Evolutionary conservation across 257 asterid species (phyloP).

Genomic region (Asclepias syriaca): DNA sequence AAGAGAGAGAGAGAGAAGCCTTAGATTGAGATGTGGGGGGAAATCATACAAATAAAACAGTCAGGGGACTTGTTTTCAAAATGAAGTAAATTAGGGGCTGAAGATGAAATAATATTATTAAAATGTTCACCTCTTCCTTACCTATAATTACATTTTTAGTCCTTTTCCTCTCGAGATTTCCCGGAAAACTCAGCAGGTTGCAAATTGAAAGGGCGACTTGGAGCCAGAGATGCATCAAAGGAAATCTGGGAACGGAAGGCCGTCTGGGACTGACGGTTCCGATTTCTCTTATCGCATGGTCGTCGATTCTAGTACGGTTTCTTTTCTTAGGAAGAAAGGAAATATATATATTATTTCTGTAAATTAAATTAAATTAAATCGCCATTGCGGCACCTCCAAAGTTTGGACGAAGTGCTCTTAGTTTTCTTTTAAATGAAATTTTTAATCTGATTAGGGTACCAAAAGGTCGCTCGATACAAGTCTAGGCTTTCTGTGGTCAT

Average conservation of each 20-base stretch:
- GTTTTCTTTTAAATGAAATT: background rate
- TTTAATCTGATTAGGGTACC: constrained; percentile 48
- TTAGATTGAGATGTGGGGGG: background rate
- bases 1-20: no score
- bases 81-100: background rate
- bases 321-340: no score
- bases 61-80: background rate
- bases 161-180: background rate
- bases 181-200: background rate
- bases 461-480: constrained; percentile 68
- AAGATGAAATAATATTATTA: background rate
- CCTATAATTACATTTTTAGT: background rate
- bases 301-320: constrained; percentile 68
- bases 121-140: background rate
- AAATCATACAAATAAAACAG: background rate
- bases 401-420: background rate
- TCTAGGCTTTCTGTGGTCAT: constrained; percentile 53
- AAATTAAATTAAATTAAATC: background rate
- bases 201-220: background rate
- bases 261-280: constrained; percentile 90
- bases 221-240: constrained; percentile 46
- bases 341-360: background rate
- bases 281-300: constrained; percentile 96
- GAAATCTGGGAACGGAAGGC: constrained; percentile 54
- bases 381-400: background rate